Evolutionary conservation across 768 basidiomycete species (phyloP).

Genomic region (Lyophyllum semitale): DNA sequence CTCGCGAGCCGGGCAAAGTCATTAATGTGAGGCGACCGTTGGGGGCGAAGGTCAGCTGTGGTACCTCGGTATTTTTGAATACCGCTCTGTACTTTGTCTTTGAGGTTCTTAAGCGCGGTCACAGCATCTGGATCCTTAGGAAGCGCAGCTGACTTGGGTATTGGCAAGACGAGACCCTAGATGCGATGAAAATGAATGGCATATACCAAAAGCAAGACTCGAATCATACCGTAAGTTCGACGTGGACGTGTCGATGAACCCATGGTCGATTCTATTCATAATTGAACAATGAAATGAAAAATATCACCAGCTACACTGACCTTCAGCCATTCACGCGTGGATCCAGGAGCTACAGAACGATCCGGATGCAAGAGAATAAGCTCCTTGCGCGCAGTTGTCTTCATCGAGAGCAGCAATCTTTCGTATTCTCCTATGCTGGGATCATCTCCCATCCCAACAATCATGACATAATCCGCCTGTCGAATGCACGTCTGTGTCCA

Average conservation of each 20-base stretch:
- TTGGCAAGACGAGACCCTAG: conserved; percentile 71
- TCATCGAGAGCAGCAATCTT: conserved; percentile 88
- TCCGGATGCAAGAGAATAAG: conserved; percentile 92
- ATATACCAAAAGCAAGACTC: neutral
- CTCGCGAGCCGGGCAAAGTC: conserved; percentile 94
- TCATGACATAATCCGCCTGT: conserved; percentile 94
- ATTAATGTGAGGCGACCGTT: conserved; percentile 78
- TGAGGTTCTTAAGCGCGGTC: conserved; percentile 86
- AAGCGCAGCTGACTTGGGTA: conserved; percentile 55
- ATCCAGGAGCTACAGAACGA: conserved; percentile 84
- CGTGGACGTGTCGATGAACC: conserved; percentile 95
- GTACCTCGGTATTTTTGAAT: conserved; percentile 85
- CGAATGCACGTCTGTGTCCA: conserved; percentile 99
- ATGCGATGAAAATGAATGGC: conserved; percentile 5
- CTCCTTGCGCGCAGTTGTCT: conserved; percentile 98
- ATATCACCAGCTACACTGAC: conserved; percentile 35
- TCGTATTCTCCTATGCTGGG: conserved; percentile 93
- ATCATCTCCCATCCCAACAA: conserved; percentile 93
- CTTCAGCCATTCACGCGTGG: conserved; percentile 95
- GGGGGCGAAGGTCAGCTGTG: conserved; percentile 61
- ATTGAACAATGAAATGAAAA: conserved; percentile 1
- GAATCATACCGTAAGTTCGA: conserved; percentile 76
- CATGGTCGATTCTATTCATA: conserved; percentile 80
- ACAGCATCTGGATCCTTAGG: conserved; percentile 88
- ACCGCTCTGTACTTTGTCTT: conserved; percentile 86